phyloP scores from a whole-genome alignment of 108 stramenopile genomes.

The Cafeteria roenbergensis region DNA sequence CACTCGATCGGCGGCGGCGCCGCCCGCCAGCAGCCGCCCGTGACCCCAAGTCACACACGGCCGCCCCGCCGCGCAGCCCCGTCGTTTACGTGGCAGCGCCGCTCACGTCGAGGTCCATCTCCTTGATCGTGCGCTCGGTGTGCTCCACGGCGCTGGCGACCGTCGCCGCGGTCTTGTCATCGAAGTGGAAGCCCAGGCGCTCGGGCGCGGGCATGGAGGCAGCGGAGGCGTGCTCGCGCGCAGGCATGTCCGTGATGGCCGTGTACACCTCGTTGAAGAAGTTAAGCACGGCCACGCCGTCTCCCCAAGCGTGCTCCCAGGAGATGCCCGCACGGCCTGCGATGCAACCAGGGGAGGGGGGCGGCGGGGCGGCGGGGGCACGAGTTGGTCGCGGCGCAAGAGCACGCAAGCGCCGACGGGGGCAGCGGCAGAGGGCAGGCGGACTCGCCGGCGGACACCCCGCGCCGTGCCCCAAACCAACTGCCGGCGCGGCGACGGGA shows the following conservation, averaged over 20 bases:
- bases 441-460: no score
- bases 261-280: slow-evolving; percentile 19
- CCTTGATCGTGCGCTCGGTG: background rate
- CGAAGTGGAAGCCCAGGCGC: slow-evolving; percentile 6
- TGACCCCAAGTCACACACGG: no score
- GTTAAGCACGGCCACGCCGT: slow-evolving; percentile 15
- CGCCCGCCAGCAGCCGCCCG: no score
- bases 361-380: no score
- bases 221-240: slow-evolving; percentile 3
- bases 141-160: slow-evolving; percentile 7
- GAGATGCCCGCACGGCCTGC: background rate
- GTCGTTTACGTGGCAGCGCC: no score
- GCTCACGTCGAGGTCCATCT: slow-evolving; percentile 14
- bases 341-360: slow-evolving; percentile 4
- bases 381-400: no score
- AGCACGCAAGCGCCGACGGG: no score
- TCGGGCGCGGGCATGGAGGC: background rate
- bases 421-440: no score
- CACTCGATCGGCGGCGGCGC: no score
- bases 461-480: no score
- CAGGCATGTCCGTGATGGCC: slow-evolving; percentile 11
- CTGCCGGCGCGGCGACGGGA: no score
- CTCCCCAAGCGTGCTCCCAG: slow-evolving; percentile 23
- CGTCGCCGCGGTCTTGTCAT: background rate
- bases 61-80: no score